phyloP scores from a whole-genome alignment of 768 basidiomycete species.

The Tephrocybe sp. region DNA sequence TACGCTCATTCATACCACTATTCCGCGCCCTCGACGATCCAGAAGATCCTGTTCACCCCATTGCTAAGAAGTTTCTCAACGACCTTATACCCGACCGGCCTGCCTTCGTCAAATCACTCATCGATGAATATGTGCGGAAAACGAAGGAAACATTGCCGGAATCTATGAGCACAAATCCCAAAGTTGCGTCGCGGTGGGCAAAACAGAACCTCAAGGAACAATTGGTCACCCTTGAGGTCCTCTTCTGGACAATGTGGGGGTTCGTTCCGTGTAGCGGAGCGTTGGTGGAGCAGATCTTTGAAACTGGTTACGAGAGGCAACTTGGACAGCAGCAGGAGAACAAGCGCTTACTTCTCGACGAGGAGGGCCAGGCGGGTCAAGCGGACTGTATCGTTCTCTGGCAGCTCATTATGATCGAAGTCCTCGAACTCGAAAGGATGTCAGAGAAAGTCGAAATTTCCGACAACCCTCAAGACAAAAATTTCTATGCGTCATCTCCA shows the following conservation, averaged over 20 bases:
- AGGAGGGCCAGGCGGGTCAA: conserved; percentile 62
- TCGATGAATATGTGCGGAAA: conserved; percentile 60
- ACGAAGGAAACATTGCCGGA: conserved; percentile 47
- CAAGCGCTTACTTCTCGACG: conserved; percentile 65
- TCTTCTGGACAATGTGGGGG: conserved; percentile 89
- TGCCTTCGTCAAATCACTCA: conserved; percentile 57
- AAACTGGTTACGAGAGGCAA: conserved; percentile 59
- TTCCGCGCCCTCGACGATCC: conserved; percentile 67
- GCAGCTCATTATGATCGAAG: conserved; percentile 77
- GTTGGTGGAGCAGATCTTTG: conserved; percentile 60
- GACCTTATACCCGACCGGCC: conserved; percentile 61
- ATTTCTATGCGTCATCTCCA: conserved; percentile 61
- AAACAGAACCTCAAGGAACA: conserved; percentile 80
- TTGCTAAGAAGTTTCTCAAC: conserved; percentile 55
- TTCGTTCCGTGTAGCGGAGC: conserved; percentile 63
- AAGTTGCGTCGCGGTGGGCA: conserved; percentile 60
- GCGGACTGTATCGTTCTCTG: conserved; percentile 72
- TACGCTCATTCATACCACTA: conserved; percentile 71
- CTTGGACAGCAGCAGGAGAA: conserved; percentile 67
- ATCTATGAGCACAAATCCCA: conserved; percentile 46
- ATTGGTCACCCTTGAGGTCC: conserved; percentile 74
- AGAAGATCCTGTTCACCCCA: conserved; percentile 46
- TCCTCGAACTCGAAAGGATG: conserved; percentile 74
- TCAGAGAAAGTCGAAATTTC: conserved; percentile 52
- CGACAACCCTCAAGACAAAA: conserved; percentile 41